Evolutionary conservation across 108 stramenopile genomes (phyloP).

Genomic region (Cyclotella sp.): DNA sequence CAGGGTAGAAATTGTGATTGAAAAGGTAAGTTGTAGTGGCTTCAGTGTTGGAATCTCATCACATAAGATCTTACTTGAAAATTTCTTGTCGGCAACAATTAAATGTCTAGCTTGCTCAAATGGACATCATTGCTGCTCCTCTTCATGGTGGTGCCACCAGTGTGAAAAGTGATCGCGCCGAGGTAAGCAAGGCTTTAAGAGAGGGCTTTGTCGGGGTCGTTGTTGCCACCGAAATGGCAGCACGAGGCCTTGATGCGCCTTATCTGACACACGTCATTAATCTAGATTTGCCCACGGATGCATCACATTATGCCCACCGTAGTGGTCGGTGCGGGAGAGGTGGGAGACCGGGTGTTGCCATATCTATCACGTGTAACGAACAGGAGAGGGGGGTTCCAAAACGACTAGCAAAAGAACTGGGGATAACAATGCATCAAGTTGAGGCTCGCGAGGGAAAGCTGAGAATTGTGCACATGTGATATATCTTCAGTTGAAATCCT

Average conservation of each 20-base stretch:
- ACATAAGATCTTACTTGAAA: neutral
- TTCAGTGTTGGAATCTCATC: neutral
- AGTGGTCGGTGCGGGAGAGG: conserved; percentile 88
- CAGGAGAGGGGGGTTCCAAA: conserved; percentile 80
- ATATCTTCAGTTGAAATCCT: neutral
- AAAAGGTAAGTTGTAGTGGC: conserved; percentile 49
- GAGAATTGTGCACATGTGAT: conserved; percentile 55
- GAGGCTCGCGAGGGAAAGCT: conserved; percentile 74
- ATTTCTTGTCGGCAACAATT: neutral
- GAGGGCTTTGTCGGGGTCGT: conserved; percentile 89
- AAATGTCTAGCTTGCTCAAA: conserved; percentile 53
- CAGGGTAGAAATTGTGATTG: conserved; percentile 80
- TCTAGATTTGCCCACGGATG: conserved; percentile 89
- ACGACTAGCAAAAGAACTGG: conserved; percentile 70
- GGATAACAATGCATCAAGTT: conserved; percentile 73
- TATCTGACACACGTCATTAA: conserved; percentile 90
- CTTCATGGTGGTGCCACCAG: conserved; percentile 75
- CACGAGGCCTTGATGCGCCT: conserved; percentile 89
- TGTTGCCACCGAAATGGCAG: conserved; percentile 90
- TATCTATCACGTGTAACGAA: conserved; percentile 75
- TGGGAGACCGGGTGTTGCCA: conserved; percentile 87
- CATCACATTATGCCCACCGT: conserved; percentile 89
- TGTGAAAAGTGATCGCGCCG: conserved; percentile 86
- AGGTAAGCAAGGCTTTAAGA: conserved; percentile 84
- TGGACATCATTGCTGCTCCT: conserved; percentile 85